phyloP scores from a whole-genome alignment of 2,329 filamentous ascomycete species.

The Diaporthe citrichinensis region DNA sequence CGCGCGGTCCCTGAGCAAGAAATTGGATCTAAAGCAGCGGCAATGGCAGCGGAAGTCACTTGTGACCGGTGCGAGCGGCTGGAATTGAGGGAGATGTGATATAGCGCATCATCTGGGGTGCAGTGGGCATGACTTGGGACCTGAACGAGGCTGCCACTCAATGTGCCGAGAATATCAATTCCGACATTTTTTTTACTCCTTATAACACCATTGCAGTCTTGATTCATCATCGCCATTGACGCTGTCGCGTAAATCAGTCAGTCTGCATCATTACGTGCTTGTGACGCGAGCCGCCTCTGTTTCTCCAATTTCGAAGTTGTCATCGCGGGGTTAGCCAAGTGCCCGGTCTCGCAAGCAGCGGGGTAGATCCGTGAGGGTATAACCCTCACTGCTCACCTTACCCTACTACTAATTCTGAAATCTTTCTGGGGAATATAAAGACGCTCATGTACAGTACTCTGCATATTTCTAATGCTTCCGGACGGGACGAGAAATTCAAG shows the following conservation, averaged over 20 bases:
- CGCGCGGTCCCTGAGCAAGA: slow-evolving; percentile 13
- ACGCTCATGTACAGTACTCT: no score
- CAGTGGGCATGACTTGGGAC: background rate
- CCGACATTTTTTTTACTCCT: background rate
- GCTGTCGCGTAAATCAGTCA: background rate
- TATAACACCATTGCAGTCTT: background rate
- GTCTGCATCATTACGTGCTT: slow-evolving; percentile 6
- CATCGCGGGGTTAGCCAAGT: slow-evolving; percentile 38
- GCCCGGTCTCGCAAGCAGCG: slow-evolving; percentile 35
- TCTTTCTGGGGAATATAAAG: no score
- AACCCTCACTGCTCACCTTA: background rate
- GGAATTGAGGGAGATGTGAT: background rate
- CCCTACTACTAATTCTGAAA: no score
- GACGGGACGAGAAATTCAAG: no score
- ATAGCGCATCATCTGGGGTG: background rate
- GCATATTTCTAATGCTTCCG: background rate
- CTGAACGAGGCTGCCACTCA: background rate
- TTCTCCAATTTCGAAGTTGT: slow-evolving; percentile 29
- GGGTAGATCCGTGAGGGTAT: slow-evolving; percentile 15
- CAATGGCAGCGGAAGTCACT: slow-evolving; percentile 9
- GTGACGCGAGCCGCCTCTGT: background rate
- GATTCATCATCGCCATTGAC: background rate
- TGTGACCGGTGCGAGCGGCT: background rate
- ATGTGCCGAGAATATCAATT: background rate
- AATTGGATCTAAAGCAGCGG: background rate